A percentile compares a stretch with the other conserved stretches of the same genome.
Conservation (phyloP, 441 rosid species). For the Euphorbia celastroides region DNA sequence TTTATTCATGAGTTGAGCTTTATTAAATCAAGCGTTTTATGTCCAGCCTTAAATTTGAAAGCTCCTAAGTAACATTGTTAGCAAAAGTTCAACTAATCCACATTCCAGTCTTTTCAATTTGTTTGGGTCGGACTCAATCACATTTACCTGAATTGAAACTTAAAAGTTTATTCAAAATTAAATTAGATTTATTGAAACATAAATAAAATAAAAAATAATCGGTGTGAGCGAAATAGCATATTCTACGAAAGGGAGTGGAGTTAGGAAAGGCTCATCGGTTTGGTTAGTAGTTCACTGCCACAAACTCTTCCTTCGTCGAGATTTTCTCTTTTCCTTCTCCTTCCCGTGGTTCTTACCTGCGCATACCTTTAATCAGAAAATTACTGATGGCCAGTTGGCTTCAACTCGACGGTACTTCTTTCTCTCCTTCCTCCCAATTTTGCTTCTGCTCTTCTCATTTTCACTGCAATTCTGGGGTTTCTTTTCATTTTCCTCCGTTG, state of each 20-base stretch:
- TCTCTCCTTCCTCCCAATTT: neutral
- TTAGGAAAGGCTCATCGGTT: neutral
- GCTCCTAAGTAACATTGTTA: too few species aligned
- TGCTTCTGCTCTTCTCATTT: neutral
- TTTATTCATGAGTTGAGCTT: too few species aligned
- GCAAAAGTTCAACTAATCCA: too few species aligned
- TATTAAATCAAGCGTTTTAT: too few species aligned
- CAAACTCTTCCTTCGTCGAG: neutral
- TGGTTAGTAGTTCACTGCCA: slow-evolving; percentile 2
- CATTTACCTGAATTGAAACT: too few species aligned
- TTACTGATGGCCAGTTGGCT: slow-evolving; percentile 33
- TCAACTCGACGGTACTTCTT: slow-evolving; percentile 40
- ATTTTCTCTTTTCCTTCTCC: neutral
- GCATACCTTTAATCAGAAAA: slow-evolving; percentile 23
- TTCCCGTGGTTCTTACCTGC: neutral
- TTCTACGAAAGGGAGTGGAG: slow-evolving; percentile 4
- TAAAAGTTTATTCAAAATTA: too few species aligned
- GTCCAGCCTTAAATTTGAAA: too few species aligned
- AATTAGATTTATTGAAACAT: neutral
- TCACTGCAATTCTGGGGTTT: slow-evolving; percentile 3
- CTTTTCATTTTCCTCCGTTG: too few species aligned
- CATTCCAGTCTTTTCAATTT: too few species aligned
- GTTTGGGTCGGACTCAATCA: too few species aligned
- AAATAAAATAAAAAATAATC: too few species aligned
- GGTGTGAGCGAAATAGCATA: neutral